phyloP scores from a whole-genome alignment of 345 rosid genomes.

The Abelmoschus esculentus region DNA sequence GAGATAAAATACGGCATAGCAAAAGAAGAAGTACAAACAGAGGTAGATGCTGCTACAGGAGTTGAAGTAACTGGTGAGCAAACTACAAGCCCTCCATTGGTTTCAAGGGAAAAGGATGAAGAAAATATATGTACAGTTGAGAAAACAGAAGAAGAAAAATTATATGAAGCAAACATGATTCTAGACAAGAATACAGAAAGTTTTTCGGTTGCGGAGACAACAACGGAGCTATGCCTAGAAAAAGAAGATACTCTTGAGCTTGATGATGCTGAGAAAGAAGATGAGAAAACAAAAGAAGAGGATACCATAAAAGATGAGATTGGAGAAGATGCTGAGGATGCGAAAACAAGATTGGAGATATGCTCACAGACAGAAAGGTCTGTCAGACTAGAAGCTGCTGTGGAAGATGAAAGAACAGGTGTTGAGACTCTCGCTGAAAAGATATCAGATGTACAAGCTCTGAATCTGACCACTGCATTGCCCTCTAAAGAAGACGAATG shows the following conservation, averaged over 20 bases:
- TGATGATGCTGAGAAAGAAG: not conserved
- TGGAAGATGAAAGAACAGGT: not conserved
- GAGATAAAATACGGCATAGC: constrained; percentile 19
- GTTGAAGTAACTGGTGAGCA: constrained; percentile 2
- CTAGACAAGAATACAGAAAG: not conserved
- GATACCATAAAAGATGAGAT: constrained; percentile 14
- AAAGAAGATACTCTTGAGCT: not conserved
- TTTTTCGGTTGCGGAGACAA: not conserved
- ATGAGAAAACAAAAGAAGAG: constrained; percentile 2
- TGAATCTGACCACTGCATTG: constrained; percentile 16
- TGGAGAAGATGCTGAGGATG: constrained; percentile 12
- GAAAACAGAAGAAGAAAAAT: not conserved
- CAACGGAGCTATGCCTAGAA: not conserved
- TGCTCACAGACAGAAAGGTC: constrained; percentile 12
- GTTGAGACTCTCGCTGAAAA: constrained; percentile 11
- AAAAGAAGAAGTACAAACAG: not conserved
- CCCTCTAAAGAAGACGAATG: constrained; percentile 19
- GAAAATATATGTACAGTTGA: not conserved
- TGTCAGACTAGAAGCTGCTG: constrained; percentile 1
- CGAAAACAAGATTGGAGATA: constrained; percentile 13
- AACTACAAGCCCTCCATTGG: constrained; percentile 10
- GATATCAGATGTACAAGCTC: constrained; percentile 16
- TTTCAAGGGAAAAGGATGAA: not conserved
- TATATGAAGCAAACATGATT: not conserved
- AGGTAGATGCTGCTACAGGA: constrained; percentile 16